Percentiles rank a stretch among this genome's conserved stretches.
Evolutionary conservation across 2,329 filamentous ascomycete genomes (phyloP).

Genomic region (Fusarium albidum): DNA sequence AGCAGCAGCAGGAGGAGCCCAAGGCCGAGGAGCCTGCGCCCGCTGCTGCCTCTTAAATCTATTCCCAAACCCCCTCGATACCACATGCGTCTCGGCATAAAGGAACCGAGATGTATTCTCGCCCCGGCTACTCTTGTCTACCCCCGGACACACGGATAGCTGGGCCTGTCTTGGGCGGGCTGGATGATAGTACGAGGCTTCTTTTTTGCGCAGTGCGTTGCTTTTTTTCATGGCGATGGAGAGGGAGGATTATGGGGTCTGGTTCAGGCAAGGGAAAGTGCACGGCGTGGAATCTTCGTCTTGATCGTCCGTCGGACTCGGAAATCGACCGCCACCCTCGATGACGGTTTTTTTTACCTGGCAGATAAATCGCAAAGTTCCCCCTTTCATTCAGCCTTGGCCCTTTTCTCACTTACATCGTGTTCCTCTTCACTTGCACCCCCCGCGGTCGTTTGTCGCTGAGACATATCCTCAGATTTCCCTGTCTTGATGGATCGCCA

Average conservation of each 20-base stretch:
- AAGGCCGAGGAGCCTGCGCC: constrained; percentile 55
- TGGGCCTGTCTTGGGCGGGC: constrained; percentile 45
- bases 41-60: constrained; percentile 62
- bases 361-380: constrained; percentile 43
- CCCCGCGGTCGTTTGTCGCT: constrained; percentile 27
- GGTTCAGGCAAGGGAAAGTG: constrained; percentile 49
- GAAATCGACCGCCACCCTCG: constrained; percentile 33
- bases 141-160: constrained; percentile 43
- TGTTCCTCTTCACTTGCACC: constrained; percentile 32
- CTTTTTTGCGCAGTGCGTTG: constrained; percentile 47
- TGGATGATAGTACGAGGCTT: constrained; percentile 47
- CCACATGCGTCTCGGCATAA: constrained; percentile 49
- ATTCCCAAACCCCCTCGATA: constrained; percentile 45
- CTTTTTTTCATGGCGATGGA: constrained; percentile 45
- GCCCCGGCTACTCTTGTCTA: constrained; percentile 40
- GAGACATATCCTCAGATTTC: constrained; percentile 26
- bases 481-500: constrained; percentile 39
- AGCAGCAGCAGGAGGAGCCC: constrained; percentile 50
- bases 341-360: constrained; percentile 40
- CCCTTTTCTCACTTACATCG: constrained; percentile 31
- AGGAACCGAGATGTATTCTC: constrained; percentile 47
- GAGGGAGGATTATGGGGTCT: constrained; percentile 49
- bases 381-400: constrained; percentile 28
- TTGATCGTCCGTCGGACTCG: constrained; percentile 41
- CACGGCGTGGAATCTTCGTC: constrained; percentile 47